These are phyloP conservation scores for Sordaria brevicollis DNA, from an alignment of 495 filamentous ascomycete species.

Conservation along the genomic window DNA sequence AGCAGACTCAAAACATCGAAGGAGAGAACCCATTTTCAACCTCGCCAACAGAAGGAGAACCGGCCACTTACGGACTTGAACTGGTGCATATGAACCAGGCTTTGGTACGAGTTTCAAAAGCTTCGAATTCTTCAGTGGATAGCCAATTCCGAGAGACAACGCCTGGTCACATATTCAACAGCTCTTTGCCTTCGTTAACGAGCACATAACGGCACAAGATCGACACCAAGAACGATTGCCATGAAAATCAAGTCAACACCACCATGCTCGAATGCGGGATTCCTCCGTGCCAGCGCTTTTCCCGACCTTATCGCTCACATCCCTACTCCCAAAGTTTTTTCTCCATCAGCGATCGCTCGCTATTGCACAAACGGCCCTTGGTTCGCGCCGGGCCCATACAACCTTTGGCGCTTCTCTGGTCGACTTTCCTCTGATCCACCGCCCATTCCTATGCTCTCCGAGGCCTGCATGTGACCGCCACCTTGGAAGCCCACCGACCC, in stretches of 20 bases:
- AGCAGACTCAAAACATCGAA: too few species aligned
- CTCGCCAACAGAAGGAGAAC: too few species aligned
- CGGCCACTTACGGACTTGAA: too few species aligned
- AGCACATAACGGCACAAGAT: not conserved
- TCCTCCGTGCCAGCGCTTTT: not conserved
- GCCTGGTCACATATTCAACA: not conserved
- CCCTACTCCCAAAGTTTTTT: not conserved
- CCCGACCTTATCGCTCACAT: not conserved
- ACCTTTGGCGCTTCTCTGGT: slow-evolving; percentile 26
- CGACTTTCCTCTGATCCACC: slow-evolving; percentile 12
- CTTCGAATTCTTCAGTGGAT: not conserved
- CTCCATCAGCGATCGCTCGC: not conserved
- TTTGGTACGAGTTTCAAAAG: not conserved
- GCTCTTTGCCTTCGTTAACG: not conserved
- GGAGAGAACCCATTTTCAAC: too few species aligned
- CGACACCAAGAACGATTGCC: not conserved
- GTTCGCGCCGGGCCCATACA: slow-evolving; percentile 26
- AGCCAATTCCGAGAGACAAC: not conserved
- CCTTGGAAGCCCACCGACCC: slow-evolving; percentile 16
- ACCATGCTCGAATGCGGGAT: not conserved
- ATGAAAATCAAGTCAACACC: not conserved
- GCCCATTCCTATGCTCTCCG: slow-evolving; percentile 13
- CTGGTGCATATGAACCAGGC: not conserved
- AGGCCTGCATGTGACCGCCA: slow-evolving; percentile 11
- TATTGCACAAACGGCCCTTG: slow-evolving; percentile 13